These are phyloP conservation scores for Eimeria sp. DNA, from an alignment of 169 alveolate genomes.

Conservation along the genomic window DNA sequence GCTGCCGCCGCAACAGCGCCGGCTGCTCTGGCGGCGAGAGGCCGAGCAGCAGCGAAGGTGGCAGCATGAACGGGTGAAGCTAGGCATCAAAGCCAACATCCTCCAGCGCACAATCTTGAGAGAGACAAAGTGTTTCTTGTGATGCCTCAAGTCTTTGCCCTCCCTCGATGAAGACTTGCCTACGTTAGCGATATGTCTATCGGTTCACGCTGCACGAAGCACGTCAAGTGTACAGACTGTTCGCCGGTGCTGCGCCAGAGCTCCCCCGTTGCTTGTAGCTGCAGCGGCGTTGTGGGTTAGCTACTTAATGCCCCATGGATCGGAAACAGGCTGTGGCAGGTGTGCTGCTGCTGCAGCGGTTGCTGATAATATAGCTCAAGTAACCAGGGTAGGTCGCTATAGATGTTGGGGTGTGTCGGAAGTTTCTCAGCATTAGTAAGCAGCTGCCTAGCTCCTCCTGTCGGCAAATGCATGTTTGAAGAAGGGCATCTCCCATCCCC, in stretches of 20 bases:
- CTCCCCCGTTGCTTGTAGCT: background rate
- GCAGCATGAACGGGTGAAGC: slow-evolving; percentile 26
- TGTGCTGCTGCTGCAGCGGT: slow-evolving; percentile 14
- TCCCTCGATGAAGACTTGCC: background rate
- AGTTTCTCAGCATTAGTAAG: background rate
- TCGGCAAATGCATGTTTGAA: background rate
- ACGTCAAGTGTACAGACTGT: background rate
- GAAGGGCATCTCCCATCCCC: background rate
- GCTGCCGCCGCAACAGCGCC: slow-evolving; percentile 55
- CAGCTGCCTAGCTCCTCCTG: background rate
- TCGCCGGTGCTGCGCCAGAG: background rate
- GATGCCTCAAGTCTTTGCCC: background rate
- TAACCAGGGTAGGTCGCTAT: background rate
- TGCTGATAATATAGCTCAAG: background rate
- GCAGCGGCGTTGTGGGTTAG: background rate
- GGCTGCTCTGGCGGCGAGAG: slow-evolving; percentile 32
- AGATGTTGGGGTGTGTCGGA: background rate
- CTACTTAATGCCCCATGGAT: background rate
- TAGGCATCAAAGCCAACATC: slow-evolving; percentile 40
- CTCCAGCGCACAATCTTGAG: slow-evolving; percentile 55
- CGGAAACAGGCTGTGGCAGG: background rate
- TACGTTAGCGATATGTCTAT: background rate
- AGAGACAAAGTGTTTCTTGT: slow-evolving; percentile 50
- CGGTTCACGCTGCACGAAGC: background rate
- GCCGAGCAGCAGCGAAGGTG: slow-evolving; percentile 36